phyloP scores from a whole-genome alignment of 768 basidiomycete species.

The Boletus huronensis region DNA sequence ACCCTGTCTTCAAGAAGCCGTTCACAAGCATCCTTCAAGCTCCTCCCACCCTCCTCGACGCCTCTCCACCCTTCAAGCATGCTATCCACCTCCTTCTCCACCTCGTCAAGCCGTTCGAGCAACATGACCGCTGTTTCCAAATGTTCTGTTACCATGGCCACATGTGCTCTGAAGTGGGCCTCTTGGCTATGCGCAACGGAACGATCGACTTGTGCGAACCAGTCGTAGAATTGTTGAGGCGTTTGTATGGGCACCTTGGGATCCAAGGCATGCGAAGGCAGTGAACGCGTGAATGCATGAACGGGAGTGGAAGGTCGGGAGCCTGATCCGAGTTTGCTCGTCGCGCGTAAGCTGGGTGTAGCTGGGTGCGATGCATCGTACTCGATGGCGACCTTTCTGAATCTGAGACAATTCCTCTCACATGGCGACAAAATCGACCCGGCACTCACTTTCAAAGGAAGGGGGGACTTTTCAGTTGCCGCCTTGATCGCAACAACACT shows the following conservation, averaged over 20 bases:
- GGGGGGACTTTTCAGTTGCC: constrained; percentile 54
- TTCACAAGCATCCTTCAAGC: constrained; percentile 89
- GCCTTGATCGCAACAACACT: constrained; percentile 64
- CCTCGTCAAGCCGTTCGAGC: constrained; percentile 64
- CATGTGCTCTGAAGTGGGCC: constrained; percentile 83
- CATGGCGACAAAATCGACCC: not conserved
- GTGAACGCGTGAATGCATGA: constrained; percentile 16
- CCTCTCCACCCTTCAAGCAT: constrained; percentile 85
- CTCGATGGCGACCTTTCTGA: constrained; percentile 42
- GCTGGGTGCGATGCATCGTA: constrained; percentile 34
- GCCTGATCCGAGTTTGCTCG: constrained; percentile 38
- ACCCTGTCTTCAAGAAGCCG: constrained; percentile 86
- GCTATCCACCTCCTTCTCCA: constrained; percentile 68
- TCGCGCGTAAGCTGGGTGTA: constrained; percentile 35
- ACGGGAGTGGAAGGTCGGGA: constrained; percentile 47
- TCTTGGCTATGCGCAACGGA: constrained; percentile 93
- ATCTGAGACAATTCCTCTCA: constrained; percentile 28
- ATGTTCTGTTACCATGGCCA: constrained; percentile 72
- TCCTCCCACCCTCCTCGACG: constrained; percentile 92
- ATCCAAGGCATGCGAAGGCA: constrained; percentile 53
- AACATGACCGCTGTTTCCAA: constrained; percentile 75
- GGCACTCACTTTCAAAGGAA: constrained; percentile 71
- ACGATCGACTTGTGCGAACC: constrained; percentile 86
- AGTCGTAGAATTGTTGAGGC: constrained; percentile 96
- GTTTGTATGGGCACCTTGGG: constrained; percentile 80